Conservation (phyloP, 2,329 filamentous ascomycete species). For the Alternaria sp. region DNA sequence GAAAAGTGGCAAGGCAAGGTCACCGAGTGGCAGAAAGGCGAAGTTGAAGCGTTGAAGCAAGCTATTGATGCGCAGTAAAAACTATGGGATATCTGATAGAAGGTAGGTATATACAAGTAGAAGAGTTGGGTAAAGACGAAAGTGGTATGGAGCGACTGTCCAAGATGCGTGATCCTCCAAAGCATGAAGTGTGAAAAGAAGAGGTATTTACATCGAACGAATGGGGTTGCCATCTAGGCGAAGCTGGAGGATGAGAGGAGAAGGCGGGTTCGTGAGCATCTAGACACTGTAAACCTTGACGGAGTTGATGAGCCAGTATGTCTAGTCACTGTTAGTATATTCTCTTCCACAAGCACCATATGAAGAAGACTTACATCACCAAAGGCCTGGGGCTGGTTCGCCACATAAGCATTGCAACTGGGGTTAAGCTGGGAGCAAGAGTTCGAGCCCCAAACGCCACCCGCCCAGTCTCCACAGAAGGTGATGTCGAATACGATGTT, state of each 20-base stretch:
- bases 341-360: accelerated
- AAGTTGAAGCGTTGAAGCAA: constrained; percentile 35
- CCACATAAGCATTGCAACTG: constrained; percentile 49
- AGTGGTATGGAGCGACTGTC: background rate
- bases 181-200: background rate
- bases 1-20: constrained; percentile 46
- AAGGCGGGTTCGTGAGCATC: background rate
- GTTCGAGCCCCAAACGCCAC: constrained; percentile 50
- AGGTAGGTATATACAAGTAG: background rate
- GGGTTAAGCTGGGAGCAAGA: constrained; percentile 39
- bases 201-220: background rate
- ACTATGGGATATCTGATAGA: background rate
- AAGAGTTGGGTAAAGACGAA: background rate
- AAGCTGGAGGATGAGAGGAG: background rate
- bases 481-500: constrained; percentile 57
- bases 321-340: constrained; percentile 25
- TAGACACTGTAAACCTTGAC: constrained; percentile 48
- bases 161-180: background rate
- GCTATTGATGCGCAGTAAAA: constrained; percentile 20
- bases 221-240: background rate
- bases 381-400: constrained; percentile 46
- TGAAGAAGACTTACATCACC: constrained; percentile 31
- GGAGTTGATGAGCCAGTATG: constrained; percentile 50
- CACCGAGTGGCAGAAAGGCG: constrained; percentile 40
- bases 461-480: constrained; percentile 64